Conservation (phyloP, 345 rosid species). For the Lepidium sativum region DNA sequence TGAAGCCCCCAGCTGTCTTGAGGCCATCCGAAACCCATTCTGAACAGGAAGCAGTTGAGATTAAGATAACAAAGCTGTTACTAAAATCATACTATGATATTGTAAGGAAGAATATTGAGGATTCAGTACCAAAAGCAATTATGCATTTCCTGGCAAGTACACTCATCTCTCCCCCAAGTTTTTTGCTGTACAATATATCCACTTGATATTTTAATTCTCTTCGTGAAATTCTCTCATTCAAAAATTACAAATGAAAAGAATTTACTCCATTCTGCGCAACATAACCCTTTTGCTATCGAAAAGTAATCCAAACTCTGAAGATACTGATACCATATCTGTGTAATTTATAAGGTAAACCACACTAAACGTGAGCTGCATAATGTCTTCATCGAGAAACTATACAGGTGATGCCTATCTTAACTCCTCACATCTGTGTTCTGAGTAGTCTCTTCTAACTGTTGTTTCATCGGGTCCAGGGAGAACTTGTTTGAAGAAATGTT, state of each 20-base stretch:
- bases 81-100: slow-evolving; percentile 89
- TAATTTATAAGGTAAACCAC: slow-evolving; percentile 66
- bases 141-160: slow-evolving; percentile 88
- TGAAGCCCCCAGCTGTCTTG: slow-evolving; percentile 82
- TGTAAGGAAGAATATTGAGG: slow-evolving; percentile 90
- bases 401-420: slow-evolving; percentile 46
- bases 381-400: slow-evolving; percentile 86
- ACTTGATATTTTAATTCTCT: not conserved
- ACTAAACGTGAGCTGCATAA: slow-evolving; percentile 96
- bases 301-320: not conserved
- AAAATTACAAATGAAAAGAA: not conserved
- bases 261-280: not conserved
- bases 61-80: slow-evolving; percentile 68
- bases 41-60: slow-evolving; percentile 79
- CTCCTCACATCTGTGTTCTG: not conserved
- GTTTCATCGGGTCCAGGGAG: slow-evolving; percentile 48
- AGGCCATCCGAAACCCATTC: slow-evolving; percentile 79
- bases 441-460: not conserved
- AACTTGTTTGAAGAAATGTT: slow-evolving; percentile 97
- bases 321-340: slow-evolving; percentile 13
- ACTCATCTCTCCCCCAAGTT: not conserved
- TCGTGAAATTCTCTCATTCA: not conserved
- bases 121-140: slow-evolving; percentile 83
- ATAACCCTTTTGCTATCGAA: not conserved
- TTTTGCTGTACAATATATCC: not conserved